Evolutionary conservation across 2,329 filamentous ascomycete genomes (phyloP).

Genomic region (Clarireedia sp.): DNA sequence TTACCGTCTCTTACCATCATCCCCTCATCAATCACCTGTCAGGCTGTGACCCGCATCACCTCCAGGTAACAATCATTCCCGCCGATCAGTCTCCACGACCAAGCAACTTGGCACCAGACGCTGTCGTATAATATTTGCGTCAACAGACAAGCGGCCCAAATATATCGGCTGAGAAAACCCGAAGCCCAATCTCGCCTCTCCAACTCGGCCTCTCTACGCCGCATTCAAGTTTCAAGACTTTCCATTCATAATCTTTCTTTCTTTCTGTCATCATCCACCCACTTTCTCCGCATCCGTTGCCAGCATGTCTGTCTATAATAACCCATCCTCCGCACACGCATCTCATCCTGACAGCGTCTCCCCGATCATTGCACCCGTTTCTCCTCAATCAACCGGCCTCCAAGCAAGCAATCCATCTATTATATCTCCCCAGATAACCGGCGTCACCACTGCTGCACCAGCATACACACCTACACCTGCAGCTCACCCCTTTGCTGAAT

Average conservation of each 20-base stretch:
- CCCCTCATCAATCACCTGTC: too few relatives aligned
- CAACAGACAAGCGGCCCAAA: too few relatives aligned
- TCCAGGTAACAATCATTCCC: too few relatives aligned
- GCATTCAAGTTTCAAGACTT: not conserved
- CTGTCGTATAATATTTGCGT: too few relatives aligned
- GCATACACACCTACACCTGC: not conserved
- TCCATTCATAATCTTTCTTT: not conserved
- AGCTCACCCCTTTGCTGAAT: too few relatives aligned
- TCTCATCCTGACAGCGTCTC: not conserved
- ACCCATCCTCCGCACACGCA: not conserved
- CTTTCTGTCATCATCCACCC: not conserved
- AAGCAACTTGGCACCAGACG: too few relatives aligned
- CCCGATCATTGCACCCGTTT: not conserved
- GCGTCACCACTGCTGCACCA: not conserved
- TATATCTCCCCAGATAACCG: conserved; percentile 1
- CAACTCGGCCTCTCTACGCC: not conserved
- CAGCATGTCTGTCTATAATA: conserved; percentile 1
- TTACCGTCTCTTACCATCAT: too few relatives aligned
- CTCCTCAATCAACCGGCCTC: not conserved
- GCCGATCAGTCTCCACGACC: too few relatives aligned
- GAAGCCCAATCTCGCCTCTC: not conserved
- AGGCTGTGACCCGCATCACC: too few relatives aligned
- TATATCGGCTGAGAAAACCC: not conserved
- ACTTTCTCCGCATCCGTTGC: not conserved
- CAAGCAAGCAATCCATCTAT: not conserved